Evolutionary conservation across 176 grass and related monocot species (phyloP).

Genomic region (Aegilops bicornis): DNA sequence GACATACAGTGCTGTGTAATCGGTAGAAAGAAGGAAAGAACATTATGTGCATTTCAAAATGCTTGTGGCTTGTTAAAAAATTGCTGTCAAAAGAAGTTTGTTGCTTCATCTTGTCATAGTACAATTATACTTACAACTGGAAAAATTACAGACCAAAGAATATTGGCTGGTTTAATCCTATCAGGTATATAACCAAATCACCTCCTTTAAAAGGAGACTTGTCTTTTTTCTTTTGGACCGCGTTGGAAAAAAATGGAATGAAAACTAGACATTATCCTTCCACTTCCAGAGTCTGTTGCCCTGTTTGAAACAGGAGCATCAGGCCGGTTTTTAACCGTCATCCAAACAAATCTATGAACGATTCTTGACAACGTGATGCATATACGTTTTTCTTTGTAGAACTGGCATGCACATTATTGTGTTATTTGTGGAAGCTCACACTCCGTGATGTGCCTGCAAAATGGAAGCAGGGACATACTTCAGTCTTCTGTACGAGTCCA

Average conservation of each 20-base stretch:
- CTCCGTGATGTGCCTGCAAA: slow-evolving; percentile 30
- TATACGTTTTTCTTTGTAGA: background rate
- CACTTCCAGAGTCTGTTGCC: background rate
- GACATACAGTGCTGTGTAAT: background rate
- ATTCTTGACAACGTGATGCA: background rate
- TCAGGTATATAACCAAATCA: background rate
- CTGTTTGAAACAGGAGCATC: background rate
- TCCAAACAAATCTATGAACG: background rate
- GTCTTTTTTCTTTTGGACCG: background rate
- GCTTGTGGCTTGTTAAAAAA: background rate
- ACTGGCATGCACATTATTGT: background rate
- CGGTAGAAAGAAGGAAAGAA: background rate
- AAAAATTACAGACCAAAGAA: background rate
- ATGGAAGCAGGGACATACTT: background rate
- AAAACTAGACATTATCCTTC: slow-evolving; percentile 20
- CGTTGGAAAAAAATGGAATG: background rate
- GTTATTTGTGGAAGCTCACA: background rate
- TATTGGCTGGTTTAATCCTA: background rate
- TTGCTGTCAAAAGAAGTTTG: background rate
- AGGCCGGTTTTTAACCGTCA: background rate
- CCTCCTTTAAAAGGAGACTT: background rate
- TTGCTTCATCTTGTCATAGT: background rate
- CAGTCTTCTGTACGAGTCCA: background rate
- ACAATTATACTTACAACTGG: background rate
- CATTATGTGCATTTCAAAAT: background rate